Evolutionary conservation across 441 rosid species (phyloP), one percentile per base, ranked within the genome.

Genomic region (Sinapis alba): DNA sequence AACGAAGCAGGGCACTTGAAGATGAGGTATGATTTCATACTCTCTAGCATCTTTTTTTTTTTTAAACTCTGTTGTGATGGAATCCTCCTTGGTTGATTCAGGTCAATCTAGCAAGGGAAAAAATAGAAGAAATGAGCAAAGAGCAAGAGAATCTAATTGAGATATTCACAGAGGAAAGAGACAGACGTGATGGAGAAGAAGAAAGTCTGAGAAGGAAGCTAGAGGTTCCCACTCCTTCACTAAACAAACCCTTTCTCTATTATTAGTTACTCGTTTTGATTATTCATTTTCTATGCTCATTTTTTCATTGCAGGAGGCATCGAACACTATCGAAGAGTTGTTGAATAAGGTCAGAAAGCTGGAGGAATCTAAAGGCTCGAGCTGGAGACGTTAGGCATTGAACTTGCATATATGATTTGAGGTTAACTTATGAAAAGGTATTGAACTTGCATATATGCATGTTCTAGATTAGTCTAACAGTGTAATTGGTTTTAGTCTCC

Each of bases 151-250:
- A 79, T 67, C 81, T 91, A 12, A 72, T 87, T 54, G 84, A 84
- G 23, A 81, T 91, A 21, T 86, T 91, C 77, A 62, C 89, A 0
- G 94, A 93, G 88, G 98, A 91, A 75, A 86, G 93, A 79, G 86
- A 82, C 24, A 82, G 87, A 2, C 78, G 96, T 24, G 89, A 91
- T 43, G 65, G 32, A 76, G 93, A 84, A 65, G 97, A 91, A 76
- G 90, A 88, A 56, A 81, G 60, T 76, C 75, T 93, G 83, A 86
- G 92, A 65, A 85, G 83, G 61, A 89, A 84, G 78, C 69, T 83
- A 26, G 85, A 89, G 92, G 97, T 92, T 70, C 8, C 3, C 36
- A 5, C 15, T 53, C 59, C 6, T 53, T 18, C 23, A 41, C 10
- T 38, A 3, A 20, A 9, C 47, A 28, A 20, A 26, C 6, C 18